These are phyloP conservation scores for Ploettnerulaceae sp. DNA, from an alignment of 2,329 filamentous ascomycete genomes.

Conservation along the genomic window DNA sequence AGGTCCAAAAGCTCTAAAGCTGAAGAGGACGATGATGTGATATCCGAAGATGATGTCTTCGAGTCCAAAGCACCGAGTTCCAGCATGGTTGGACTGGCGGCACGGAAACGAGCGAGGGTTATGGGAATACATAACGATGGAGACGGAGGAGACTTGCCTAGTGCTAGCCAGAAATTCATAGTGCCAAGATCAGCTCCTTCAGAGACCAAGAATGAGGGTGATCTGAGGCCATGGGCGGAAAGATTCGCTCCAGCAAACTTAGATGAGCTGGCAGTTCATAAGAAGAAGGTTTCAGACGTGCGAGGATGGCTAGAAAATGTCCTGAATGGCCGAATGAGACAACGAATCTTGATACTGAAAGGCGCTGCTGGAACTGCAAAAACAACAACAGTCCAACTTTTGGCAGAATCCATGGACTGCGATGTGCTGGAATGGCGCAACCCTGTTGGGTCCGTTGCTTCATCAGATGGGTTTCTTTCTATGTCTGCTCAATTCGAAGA, in stretches of 20 bases:
- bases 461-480: constrained; percentile 60
- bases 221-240: constrained; percentile 79
- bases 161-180: constrained; percentile 48
- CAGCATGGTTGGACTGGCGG: constrained; percentile 53
- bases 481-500: constrained; percentile 83
- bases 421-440: constrained; percentile 90
- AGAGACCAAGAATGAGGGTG: constrained; percentile 40
- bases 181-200: constrained; percentile 28
- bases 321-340: constrained; percentile 56
- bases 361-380: constrained; percentile 90
- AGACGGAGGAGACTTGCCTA: constrained; percentile 23
- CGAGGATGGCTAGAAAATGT: constrained; percentile 76
- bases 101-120: constrained; percentile 48
- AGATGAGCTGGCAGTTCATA: constrained; percentile 88
- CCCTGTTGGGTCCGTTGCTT: constrained; percentile 56
- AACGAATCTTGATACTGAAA: constrained; percentile 79
- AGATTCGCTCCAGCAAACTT: constrained; percentile 70
- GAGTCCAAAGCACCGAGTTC: constrained; percentile 46
- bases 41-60: constrained; percentile 56
- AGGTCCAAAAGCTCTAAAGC: constrained; percentile 39
- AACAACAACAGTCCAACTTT: constrained; percentile 75
- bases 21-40: constrained; percentile 36
- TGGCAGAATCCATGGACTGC: constrained; percentile 72
- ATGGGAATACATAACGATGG: constrained; percentile 29
- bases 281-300: constrained; percentile 87